Percentiles rank a stretch among this genome's conserved stretches.
These are phyloP conservation scores for Tuber microsphaerosporum DNA, from an alignment of 495 filamentous ascomycete species.

Conservation along the genomic window DNA sequence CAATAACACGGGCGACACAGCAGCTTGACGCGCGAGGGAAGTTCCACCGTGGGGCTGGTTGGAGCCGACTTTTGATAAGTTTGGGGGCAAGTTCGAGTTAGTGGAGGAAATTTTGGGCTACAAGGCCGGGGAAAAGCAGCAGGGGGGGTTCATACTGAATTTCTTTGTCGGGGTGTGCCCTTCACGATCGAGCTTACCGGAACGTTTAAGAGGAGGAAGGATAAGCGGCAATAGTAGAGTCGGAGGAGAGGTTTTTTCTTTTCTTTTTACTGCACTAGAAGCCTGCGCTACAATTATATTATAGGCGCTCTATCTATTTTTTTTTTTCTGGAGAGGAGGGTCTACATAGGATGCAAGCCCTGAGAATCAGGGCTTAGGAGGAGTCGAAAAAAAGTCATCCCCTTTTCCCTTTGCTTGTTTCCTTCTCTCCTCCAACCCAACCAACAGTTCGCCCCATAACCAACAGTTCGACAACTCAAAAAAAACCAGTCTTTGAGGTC, in stretches of 20 bases:
- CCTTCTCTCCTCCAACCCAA: conserved; percentile 6
- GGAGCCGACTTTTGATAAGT: background rate
- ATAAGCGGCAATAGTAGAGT: background rate
- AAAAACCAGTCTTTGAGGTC: background rate
- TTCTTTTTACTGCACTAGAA: background rate
- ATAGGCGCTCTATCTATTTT: background rate
- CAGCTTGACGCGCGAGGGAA: background rate
- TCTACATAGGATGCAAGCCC: conserved; percentile 1
- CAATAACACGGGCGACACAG: background rate
- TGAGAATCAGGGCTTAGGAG: background rate
- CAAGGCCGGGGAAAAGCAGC: background rate
- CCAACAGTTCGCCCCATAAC: background rate
- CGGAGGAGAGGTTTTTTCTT: background rate
- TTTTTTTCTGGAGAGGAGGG: conserved; percentile 3
- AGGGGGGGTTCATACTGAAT: background rate
- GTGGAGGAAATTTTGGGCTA: background rate
- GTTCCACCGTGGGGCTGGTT: background rate
- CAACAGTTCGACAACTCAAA: conserved; percentile 4
- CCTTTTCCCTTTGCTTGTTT: conserved; percentile 1
- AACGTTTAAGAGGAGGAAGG: background rate
- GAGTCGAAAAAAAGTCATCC: conserved; percentile 4
- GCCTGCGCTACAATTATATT: conserved; percentile 2
- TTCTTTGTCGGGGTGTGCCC: background rate
- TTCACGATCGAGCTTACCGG: background rate
- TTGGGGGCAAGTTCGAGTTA: background rate